Evolutionary conservation across 768 basidiomycete species (phyloP), one percentile per base, ranked within the genome.

Genomic region (Lactarius evosmus): DNA sequence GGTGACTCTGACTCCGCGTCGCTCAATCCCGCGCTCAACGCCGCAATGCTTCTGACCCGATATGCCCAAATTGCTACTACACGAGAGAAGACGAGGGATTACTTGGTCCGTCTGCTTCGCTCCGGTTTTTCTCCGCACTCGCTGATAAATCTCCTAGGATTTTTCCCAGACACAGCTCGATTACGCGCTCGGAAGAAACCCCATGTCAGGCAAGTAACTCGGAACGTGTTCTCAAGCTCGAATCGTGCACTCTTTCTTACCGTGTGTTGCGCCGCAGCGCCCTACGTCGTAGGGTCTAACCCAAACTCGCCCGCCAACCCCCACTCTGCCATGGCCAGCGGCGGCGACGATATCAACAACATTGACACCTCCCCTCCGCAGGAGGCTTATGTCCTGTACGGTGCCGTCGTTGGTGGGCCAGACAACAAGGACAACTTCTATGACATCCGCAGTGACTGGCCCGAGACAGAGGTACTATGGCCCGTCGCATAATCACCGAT

Each of bases 221-320:
- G 29, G 11, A 9, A 1, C 30, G 14, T 54, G 14, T 54, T n/a
- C 30, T 27, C 30, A 14, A 2, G 7, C 19, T 32, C 22, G 19
- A 17, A 6, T n/a, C n/a, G 19, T 46, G 16, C 11, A n/a, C 41
- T 4, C 41, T 7, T 33, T 38, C n/a, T 60, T 25, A 58, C 53
- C 30, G 40, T 53, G 17, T 68, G 66, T 49, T 29, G 69, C 70
- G 69, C 70, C 11, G 19, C 67, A 86, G 89, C 84, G 11, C 87
- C 90, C 1, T 98, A 97, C 73, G 75, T 97, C 55, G 93, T 97
- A 27, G 95, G 95, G 41, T 78, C 81, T 54, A 93, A 96, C 74
- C 92, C 94, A 1, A 95, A 96, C 72, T 89, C 95, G 14, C 94
- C 94, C 0, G 75, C 81, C 53, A 97, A 96, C 73, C 95, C 95